These are phyloP conservation scores for Teratosphaeriaceae sp. DNA, from an alignment of 2,329 filamentous ascomycete species.

Conservation along the genomic window DNA sequence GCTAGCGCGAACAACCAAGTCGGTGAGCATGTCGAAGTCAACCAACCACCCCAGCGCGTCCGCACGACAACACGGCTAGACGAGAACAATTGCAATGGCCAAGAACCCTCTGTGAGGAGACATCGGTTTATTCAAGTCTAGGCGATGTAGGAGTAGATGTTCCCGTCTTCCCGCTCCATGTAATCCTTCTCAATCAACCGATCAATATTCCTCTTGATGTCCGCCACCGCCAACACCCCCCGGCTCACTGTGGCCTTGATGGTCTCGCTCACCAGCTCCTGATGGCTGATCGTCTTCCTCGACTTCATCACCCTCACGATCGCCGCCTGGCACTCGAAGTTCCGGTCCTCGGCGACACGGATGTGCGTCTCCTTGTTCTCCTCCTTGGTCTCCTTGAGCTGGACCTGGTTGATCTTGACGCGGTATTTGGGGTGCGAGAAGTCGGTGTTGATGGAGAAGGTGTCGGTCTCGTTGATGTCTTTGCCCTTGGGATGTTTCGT, in stretches of 20 bases:
- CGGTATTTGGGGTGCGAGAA: constrained; percentile 80
- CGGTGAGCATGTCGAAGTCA: too few relatives aligned
- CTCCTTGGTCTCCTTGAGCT: constrained; percentile 89
- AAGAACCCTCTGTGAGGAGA: too few relatives aligned
- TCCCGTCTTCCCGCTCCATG: constrained; percentile 70
- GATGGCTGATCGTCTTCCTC: constrained; percentile 76
- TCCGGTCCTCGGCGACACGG: constrained; percentile 77
- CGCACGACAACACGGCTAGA: too few relatives aligned
- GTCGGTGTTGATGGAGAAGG: constrained; percentile 70
- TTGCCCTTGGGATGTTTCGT: constrained; percentile 72
- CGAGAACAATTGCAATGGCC: too few relatives aligned
- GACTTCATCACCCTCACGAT: constrained; percentile 98
- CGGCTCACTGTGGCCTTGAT: constrained; percentile 84
- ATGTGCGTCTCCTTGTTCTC: constrained; percentile 95
- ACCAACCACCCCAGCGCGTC: too few relatives aligned
- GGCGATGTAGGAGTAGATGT: constrained; percentile 44
- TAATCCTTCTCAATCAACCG: constrained; percentile 94
- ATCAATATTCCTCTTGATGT: constrained; percentile 97
- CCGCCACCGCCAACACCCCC: constrained; percentile 74
- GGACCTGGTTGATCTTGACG: constrained; percentile 98
- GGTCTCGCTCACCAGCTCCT: constrained; percentile 84
- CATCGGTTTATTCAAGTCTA: too few relatives aligned
- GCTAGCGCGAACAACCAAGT: too few relatives aligned
- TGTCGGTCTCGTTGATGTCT: constrained; percentile 72
- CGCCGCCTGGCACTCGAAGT: constrained; percentile 94